Evolutionary conservation across 192 early-diverging fungal species (phyloP).

Genomic region (Linnemannia schmuckeri): DNA sequence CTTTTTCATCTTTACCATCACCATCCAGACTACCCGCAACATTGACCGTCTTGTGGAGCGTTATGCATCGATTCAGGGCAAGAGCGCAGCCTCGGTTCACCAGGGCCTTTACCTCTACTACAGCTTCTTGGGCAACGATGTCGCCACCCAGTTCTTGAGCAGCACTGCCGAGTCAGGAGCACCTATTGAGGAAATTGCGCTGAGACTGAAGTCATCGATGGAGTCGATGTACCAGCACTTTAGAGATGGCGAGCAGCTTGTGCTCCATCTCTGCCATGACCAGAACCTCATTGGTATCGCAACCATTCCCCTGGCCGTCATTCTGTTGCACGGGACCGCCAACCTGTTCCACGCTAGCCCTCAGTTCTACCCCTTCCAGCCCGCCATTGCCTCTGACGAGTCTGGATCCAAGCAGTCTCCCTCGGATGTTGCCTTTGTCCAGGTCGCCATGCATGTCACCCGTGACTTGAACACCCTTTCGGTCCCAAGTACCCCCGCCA

Average conservation of each 20-base stretch:
- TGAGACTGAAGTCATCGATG: constrained; percentile 54
- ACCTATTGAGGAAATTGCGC: constrained; percentile 51
- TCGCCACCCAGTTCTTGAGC: constrained; percentile 44
- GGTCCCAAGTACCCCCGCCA: constrained; percentile 47
- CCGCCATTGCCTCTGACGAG: constrained; percentile 18
- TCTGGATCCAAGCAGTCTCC: constrained; percentile 16
- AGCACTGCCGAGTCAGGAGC: constrained; percentile 15
- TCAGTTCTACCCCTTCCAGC: constrained; percentile 43
- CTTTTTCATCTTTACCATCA: constrained; percentile 55
- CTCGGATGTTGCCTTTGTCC: constrained; percentile 29
- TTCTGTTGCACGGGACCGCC: constrained; percentile 49
- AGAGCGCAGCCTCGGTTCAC: constrained; percentile 20
- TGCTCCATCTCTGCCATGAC: constrained; percentile 58
- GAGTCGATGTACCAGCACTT: constrained; percentile 58
- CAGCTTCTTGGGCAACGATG: constrained; percentile 49
- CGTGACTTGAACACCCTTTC: constrained; percentile 51
- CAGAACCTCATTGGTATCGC: constrained; percentile 57
- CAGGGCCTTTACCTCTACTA: constrained; percentile 50
- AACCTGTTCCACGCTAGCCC: constrained; percentile 54
- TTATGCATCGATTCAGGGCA: constrained; percentile 27
- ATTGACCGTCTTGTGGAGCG: constrained; percentile 30
- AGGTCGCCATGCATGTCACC: constrained; percentile 54
- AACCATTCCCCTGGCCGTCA: constrained; percentile 57
- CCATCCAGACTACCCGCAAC: constrained; percentile 43
- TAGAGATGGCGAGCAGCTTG: constrained; percentile 47